phyloP scores from a whole-genome alignment of 441 rosid genomes.

The Jatropha podagrica region DNA sequence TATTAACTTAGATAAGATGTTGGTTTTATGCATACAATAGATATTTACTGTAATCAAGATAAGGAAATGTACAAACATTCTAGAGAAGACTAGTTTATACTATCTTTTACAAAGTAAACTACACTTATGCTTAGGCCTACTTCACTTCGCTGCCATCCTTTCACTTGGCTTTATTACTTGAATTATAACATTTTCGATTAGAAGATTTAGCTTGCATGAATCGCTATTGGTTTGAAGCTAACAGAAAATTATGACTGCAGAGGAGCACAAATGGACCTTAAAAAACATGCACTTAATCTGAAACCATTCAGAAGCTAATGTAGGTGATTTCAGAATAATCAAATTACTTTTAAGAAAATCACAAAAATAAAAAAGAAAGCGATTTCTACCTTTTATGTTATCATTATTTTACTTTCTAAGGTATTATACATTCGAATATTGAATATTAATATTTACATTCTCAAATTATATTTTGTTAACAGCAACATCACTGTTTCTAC shows the following conservation, averaged over 20 bases:
- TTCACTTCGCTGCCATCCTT: neutral
- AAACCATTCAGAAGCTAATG: neutral
- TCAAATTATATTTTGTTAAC: neutral
- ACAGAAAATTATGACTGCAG: neutral
- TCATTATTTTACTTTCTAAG: neutral
- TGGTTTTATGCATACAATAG: neutral
- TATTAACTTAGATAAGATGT: neutral
- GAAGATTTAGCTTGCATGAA: too few species aligned
- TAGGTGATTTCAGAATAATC: neutral
- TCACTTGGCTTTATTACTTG: neutral
- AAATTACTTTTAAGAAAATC: neutral
- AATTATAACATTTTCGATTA: too few species aligned
- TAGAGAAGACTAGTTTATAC: neutral
- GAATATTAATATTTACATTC: neutral
- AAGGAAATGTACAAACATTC: neutral
- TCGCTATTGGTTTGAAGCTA: neutral
- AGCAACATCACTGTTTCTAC: neutral
- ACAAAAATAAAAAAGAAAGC: neutral
- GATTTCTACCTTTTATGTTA: too few species aligned
- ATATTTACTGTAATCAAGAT: neutral
- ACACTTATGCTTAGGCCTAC: neutral
- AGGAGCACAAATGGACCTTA: neutral
- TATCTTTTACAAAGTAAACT: neutral
- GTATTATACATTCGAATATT: neutral
- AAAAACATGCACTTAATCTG: neutral